Base-by-base conservation (phyloP, 768 basidiomycete genomes). In the Pisolithus orientalis region DNA sequence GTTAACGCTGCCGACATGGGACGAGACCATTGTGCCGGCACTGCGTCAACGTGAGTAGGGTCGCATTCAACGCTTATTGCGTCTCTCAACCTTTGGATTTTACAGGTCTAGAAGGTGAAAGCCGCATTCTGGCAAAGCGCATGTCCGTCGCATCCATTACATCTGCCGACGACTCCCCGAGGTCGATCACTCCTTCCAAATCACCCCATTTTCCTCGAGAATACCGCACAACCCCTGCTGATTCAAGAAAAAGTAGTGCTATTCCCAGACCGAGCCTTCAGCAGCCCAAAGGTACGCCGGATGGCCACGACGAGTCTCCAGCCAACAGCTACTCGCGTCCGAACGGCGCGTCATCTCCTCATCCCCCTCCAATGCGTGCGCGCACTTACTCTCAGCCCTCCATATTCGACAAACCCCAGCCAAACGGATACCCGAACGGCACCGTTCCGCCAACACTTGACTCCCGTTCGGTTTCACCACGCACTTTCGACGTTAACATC, bases 11-110 rank as follows among this genome's bases (percentile, higher is more conserved):
- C 79, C 84, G 47, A 76, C 80, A 37, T 91, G 88, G 87, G 89
- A 90, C 66, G 87, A 89, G 63, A 80, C 80, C 34, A 88, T 91
- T 51, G 90, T 91, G 29, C 90, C 89, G 50, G 77, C 85, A 39
- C 74, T 91, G 37, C 79, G 89, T 59, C 87, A 90, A 75, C 78
- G 87, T 90, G 72, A 62, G 79, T 74, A 50, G 45, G 48, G 32
- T 43, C 32, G 43, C 31, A 44, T 55, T 56, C 25, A 50, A 14
- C 51, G 25, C 21, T 21, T 25, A 11, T 7, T 9, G 4, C 5
- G 42, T 47, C 27, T 37, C 47, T 39, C 21, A 49, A 46, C 42
- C 8, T 51, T 51, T 43, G 14, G 39, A 39, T 54, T 49, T 53
- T 54, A 13, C 61, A 93, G 90, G 90, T 51, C 79, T 93, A 17